phyloP scores from a whole-genome alignment of 768 basidiomycete species.

The Gelatoporia subvermispora region DNA sequence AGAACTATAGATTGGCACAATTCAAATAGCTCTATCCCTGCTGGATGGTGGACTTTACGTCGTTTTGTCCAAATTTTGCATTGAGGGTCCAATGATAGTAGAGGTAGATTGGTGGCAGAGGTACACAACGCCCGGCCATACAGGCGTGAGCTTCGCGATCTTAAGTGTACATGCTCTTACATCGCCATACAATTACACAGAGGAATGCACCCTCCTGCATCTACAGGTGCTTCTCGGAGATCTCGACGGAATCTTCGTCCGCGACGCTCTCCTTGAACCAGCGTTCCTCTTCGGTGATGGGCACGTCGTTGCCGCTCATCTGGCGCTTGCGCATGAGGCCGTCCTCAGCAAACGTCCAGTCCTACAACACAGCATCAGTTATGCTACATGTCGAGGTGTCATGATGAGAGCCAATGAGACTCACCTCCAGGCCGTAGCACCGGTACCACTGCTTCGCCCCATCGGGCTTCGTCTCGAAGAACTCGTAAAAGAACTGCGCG shows the following conservation, averaged over 20 bases:
- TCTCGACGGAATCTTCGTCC: slow-evolving; percentile 34
- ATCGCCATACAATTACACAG: too few relatives aligned
- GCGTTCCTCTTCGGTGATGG: slow-evolving; percentile 40
- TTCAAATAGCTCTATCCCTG: too few relatives aligned
- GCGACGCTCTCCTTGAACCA: slow-evolving; percentile 48
- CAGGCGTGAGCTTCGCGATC: too few relatives aligned
- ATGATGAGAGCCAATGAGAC: background rate
- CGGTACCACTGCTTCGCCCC: slow-evolving; percentile 37
- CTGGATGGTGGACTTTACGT: too few relatives aligned
- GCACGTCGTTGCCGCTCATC: slow-evolving; percentile 44
- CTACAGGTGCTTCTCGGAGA: slow-evolving; percentile 24
- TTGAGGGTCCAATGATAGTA: too few relatives aligned
- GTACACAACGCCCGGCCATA: too few relatives aligned
- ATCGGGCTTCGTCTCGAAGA: slow-evolving; percentile 41
- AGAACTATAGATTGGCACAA: too few relatives aligned
- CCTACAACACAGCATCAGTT: slow-evolving; percentile 23
- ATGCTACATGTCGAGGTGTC: background rate
- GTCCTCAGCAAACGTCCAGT: slow-evolving; percentile 49
- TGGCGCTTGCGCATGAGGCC: slow-evolving; percentile 54
- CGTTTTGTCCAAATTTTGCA: too few relatives aligned
- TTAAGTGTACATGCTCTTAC: too few relatives aligned
- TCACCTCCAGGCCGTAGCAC: slow-evolving; percentile 42
- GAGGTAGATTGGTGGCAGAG: too few relatives aligned
- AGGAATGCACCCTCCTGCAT: too few relatives aligned
- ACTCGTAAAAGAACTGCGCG: slow-evolving; percentile 34